Evolutionary conservation across 2,329 filamentous ascomycete species (phyloP).

Genomic region (Penicillium sp.): DNA sequence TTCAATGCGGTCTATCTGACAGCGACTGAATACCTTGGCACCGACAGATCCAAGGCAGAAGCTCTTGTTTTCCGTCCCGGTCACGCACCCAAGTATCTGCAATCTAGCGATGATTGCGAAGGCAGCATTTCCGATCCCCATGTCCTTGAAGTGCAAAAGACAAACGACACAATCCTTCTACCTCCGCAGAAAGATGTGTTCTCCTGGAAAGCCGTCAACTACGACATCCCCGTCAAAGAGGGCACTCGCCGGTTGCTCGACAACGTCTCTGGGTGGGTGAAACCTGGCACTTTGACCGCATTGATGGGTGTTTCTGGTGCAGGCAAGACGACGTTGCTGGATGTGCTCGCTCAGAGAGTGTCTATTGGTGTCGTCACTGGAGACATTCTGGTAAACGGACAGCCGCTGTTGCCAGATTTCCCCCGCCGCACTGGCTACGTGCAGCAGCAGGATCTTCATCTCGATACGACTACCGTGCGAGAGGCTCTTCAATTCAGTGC

Average conservation of each 20-base stretch:
- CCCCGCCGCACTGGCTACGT: constrained; percentile 62
- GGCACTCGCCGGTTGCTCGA: constrained; percentile 21
- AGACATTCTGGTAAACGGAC: constrained; percentile 60
- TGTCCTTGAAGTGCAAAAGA: constrained; percentile 12
- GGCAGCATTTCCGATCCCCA: constrained; percentile 1
- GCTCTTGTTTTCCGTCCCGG: constrained; percentile 65
- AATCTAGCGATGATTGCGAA: constrained; percentile 6
- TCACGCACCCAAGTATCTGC: constrained; percentile 27
- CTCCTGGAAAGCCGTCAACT: constrained; percentile 54
- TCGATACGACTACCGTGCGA: constrained; percentile 74
- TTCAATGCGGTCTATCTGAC: constrained; percentile 56
- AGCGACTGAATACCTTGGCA: constrained; percentile 40
- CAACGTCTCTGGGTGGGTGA: constrained; percentile 52
- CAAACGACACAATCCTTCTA: constrained; percentile 12
- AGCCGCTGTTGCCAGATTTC: constrained; percentile 51
- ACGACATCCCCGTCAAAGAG: constrained; percentile 59
- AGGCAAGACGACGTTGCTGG: constrained; percentile 56
- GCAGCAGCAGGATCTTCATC: constrained; percentile 68
- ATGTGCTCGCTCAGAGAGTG: constrained; percentile 53
- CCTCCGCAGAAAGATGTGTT: constrained; percentile 17
- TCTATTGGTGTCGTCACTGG: constrained; percentile 59
- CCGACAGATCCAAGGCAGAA: constrained; percentile 68
- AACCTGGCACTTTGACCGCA: constrained; percentile 50
- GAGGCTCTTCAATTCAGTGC: constrained; percentile 81
- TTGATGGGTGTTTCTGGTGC: constrained; percentile 59